Conservation (phyloP, 345 rosid genomes). For the Eutrema japonicum region DNA sequence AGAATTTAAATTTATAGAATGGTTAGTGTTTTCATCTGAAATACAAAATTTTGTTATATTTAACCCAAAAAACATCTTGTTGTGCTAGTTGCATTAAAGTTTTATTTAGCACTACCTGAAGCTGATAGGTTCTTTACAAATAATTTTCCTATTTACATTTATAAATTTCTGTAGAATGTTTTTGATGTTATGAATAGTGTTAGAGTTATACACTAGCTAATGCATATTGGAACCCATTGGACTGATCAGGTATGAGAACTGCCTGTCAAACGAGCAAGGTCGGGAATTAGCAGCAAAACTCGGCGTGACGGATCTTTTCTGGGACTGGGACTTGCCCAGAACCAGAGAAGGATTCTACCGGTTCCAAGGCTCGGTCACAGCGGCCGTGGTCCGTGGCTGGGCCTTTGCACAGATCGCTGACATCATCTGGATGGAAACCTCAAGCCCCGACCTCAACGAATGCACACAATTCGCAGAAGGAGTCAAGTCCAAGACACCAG, state of each 20-base stretch:
- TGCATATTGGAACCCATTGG: not conserved
- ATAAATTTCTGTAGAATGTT: not conserved
- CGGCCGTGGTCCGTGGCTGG: conserved; percentile 86
- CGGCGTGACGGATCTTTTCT: conserved; percentile 78
- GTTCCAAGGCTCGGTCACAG: conserved; percentile 82
- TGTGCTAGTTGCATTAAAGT: not conserved
- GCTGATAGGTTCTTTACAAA: not conserved
- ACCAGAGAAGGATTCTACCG: conserved; percentile 96
- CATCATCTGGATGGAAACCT: conserved; percentile 92
- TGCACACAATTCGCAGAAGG: conserved; percentile 81
- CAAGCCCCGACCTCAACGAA: conserved; percentile 78
- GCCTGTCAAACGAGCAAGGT: conserved; percentile 71
- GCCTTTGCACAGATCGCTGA: conserved; percentile 89
- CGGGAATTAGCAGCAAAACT: conserved; percentile 71
- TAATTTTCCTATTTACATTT: not conserved
- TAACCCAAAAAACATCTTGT: not conserved
- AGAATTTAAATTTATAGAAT: not conserved
- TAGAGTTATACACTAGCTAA: conserved; percentile 13
- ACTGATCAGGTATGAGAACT: conserved; percentile 54
- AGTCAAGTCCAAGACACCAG: conserved; percentile 67
- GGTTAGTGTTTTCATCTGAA: not conserved
- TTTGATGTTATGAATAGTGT: conserved; percentile 10
- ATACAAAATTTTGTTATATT: not conserved
- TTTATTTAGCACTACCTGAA: not conserved
- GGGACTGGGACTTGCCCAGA: conserved; percentile 98